Evolutionary conservation across 1,139 yeast genomes (phyloP), one percentile per base, ranked within the genome.

Genomic region (Suhomyces guaymorum): DNA sequence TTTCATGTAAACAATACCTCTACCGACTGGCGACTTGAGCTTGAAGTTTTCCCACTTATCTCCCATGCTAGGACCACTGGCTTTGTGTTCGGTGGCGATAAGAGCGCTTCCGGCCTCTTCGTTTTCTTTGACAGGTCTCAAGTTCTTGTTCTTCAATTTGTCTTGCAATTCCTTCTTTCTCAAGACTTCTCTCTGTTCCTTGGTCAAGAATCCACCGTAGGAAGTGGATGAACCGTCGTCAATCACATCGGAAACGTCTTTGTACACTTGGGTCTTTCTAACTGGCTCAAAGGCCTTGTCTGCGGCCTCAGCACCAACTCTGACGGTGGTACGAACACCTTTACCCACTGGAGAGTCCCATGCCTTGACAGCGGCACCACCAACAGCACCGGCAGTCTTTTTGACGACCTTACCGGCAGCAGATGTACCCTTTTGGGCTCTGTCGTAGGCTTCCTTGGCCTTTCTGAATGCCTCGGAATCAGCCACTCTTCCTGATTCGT

Each of bases 291-390:
- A 83, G 14, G 86, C 92, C 53, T 82, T 83, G 57, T 88, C 96
- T 15, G 88, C 81, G 13, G 72, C 81, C 37, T 86, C 88, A 2
- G 95, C 96, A 8, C 97, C 80, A 36, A 77, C 76, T 44, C 75
- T 75, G 10, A 89, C 94, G 1, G 89, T 88, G 26, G 80, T 73
- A 56, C 98, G 78, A 12, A 96, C 92, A 33, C 82, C 85, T 61
- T 83, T 82, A 45, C 96, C 92, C 30, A 92, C 86, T 21, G 92
- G 89, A 2, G 97, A 88, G 43, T 94, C 97, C 99, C 99, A 94
- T 1, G 97, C 97, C 44, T 82, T 82, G 29, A 77, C 73, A 3
- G 97, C 98, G 28, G 81, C 95, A 37, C 77, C 82, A 37, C 97
- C 98, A 19, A 92, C 88, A 22, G 82, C 94, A 52, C 85, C 88